Evolutionary conservation across 1,284 basidiomycete species (phyloP), one percentile per base, ranked within the genome.

Genomic region (Bondarzewia mesenterica): DNA sequence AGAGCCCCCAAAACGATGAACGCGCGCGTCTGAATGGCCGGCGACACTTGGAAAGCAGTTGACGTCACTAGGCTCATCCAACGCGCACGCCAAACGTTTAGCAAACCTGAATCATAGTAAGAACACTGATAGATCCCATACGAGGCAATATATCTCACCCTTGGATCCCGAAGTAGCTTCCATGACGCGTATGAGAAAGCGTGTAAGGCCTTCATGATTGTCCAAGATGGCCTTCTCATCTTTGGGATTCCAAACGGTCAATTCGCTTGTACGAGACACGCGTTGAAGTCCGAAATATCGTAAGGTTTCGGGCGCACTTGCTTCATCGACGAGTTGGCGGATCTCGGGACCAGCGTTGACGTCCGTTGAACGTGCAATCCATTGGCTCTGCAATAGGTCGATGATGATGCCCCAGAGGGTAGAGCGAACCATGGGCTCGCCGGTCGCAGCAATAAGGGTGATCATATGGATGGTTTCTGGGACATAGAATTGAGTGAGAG

Each of bases 51-150:
- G 73, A 97, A 96, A 18, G 93, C 92, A 0, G 87, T 92, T 2
- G 91, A 84, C 0, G 90, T 89, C n/a, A 93, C 82, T 47, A 97
- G 67, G 48, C 91, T 85, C 82, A 93, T 92, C 89, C 93, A 93
- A 36, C 93, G 76, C 22, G 93, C 90, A 50, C 89, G 79, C 93
- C 94, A 97, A 14, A 89, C 81, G 60, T 97, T 97, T 37, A 90
- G 71, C 8, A 93, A 72, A 46, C 91, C 93, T 92, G 46, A 5
- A 45, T 22, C 49, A 32, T n/a, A 16, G 44, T 22, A 49, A n/a
- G n/a, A 18, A 12, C 18, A 42, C 40, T 46, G 20, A 43, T 42
- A 18, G 38, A 16, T 25, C 36, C 39, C 5, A 29, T 57, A 20
- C 56, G 42, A 50, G 21, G 23, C 16, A 23, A 21, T 20, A 15